phyloP scores from a whole-genome alignment of 257 asterid species.

The Parsonsia alboflavescens region DNA sequence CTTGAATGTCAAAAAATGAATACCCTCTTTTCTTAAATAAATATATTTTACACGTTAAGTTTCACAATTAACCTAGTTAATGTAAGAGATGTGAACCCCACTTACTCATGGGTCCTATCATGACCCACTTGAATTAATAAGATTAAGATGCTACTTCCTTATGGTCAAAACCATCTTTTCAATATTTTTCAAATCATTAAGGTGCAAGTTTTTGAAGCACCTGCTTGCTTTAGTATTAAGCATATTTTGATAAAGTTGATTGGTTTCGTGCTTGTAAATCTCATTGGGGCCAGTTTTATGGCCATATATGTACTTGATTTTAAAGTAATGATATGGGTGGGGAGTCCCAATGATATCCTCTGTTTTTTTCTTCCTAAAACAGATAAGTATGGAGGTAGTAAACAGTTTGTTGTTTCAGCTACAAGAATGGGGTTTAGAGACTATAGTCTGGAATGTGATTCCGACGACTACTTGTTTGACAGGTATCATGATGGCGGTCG shows the following conservation, averaged over 20 bases:
- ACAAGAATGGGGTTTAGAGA: neutral
- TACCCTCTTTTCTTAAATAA: neutral
- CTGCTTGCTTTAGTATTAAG: too few relatives aligned
- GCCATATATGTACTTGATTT: too few relatives aligned
- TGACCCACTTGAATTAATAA: neutral
- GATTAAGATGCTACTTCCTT: neutral
- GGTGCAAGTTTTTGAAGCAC: too few relatives aligned
- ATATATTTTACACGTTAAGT: neutral
- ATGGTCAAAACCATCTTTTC: neutral
- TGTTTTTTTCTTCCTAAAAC: too few relatives aligned
- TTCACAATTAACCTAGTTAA: neutral
- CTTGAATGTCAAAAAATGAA: neutral
- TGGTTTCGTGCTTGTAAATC: too few relatives aligned
- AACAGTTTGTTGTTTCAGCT: neutral
- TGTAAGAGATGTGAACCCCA: neutral
- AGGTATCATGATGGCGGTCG: conserved; percentile 96
- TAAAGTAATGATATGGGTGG: too few relatives aligned
- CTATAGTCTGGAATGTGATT: neutral
- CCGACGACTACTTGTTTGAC: conserved; percentile 16
- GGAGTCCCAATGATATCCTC: too few relatives aligned
- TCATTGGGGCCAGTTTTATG: too few relatives aligned
- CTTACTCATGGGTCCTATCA: neutral
- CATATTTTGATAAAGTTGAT: too few relatives aligned
- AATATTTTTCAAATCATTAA: neutral
- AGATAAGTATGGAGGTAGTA: neutral